phyloP scores from a whole-genome alignment of 306 rosid genomes.

The Quercus suber region DNA sequence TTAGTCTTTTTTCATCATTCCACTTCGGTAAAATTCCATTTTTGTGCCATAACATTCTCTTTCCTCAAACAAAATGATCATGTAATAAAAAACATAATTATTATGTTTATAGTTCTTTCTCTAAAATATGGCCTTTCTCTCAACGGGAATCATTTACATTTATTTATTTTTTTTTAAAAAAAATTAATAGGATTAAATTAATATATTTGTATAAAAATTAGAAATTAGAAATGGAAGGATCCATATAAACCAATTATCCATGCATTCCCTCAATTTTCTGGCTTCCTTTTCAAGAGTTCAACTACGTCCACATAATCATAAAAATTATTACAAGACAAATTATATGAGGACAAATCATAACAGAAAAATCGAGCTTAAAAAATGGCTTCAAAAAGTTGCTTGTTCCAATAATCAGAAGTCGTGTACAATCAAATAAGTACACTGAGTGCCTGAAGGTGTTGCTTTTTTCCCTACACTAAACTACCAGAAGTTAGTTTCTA shows the following conservation, averaged over 20 bases:
- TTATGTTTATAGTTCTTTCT: background rate
- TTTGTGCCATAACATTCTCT: background rate
- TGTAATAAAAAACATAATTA: background rate
- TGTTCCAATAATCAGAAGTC: background rate
- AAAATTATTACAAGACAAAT: background rate
- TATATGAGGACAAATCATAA: background rate
- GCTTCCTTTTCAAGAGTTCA: no score
- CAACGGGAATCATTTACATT: no score
- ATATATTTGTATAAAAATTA: no score
- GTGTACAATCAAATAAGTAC: background rate
- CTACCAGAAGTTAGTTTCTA: background rate
- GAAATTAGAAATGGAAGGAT: no score
- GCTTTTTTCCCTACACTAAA: background rate
- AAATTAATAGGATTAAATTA: no score
- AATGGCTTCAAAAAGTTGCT: background rate
- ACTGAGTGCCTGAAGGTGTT: background rate
- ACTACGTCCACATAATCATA: background rate
- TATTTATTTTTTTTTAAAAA: no score
- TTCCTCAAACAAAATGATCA: background rate
- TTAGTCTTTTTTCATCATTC: background rate
- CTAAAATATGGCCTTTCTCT: background rate
- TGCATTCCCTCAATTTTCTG: no score
- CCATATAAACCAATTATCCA: no score
- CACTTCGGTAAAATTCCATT: background rate
- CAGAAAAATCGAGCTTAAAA: background rate